Evolutionary conservation across 345 rosid species (phyloP).

Genomic region (Bretschneidera sinensis): DNA sequence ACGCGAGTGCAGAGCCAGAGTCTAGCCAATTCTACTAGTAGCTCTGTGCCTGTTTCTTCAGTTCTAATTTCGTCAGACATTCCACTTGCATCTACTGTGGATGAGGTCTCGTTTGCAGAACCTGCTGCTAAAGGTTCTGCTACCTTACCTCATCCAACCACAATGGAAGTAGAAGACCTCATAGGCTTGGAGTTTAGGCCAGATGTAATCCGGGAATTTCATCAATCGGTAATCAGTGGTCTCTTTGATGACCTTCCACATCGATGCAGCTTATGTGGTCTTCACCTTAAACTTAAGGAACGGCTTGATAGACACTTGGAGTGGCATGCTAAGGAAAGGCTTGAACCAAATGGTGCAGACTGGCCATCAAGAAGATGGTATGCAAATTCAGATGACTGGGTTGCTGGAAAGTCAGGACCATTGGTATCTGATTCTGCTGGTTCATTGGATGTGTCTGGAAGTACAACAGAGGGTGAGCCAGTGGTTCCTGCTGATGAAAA

Average conservation of each 20-base stretch:
- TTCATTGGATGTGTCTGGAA: slow-evolving; percentile 28
- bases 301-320: slow-evolving; percentile 67
- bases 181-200: slow-evolving; percentile 76
- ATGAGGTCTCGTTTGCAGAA: slow-evolving; percentile 32
- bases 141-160: slow-evolving; percentile 21
- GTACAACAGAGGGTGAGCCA: slow-evolving; percentile 33
- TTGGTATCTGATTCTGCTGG: slow-evolving; percentile 34
- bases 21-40: slow-evolving; percentile 30
- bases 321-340: slow-evolving; percentile 58
- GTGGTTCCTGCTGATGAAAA: slow-evolving; percentile 76
- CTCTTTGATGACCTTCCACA: slow-evolving; percentile 64
- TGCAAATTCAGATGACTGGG: slow-evolving; percentile 56
- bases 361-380: slow-evolving; percentile 65
- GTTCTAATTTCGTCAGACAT: slow-evolving; percentile 33
- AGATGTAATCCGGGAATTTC: slow-evolving; percentile 66
- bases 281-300: slow-evolving; percentile 61
- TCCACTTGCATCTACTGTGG: slow-evolving; percentile 28
- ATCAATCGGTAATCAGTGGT: slow-evolving; percentile 60
- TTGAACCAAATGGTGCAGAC: slow-evolving; percentile 25
- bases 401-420: slow-evolving; percentile 41
- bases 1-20: slow-evolving; percentile 31
- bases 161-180: slow-evolving; percentile 34
- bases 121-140: slow-evolving; percentile 31
- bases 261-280: slow-evolving; percentile 71
- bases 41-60: slow-evolving; percentile 26